A percentile compares a stretch with the other conserved stretches of the same genome.
phyloP scores from a whole-genome alignment of 257 asterid genomes.

The Nicotiana undulata region DNA sequence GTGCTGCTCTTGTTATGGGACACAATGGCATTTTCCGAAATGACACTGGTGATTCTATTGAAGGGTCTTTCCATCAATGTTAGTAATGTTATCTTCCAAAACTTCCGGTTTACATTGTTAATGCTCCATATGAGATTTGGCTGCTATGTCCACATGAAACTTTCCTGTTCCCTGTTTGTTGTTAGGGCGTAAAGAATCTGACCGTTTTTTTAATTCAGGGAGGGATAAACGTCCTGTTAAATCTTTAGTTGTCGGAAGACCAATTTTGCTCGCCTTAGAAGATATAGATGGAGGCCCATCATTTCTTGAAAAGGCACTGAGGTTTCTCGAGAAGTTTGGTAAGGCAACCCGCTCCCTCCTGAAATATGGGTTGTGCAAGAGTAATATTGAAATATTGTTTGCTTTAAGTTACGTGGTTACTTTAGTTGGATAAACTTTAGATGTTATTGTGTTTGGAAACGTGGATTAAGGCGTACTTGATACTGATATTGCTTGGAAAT shows the following conservation, averaged over 20 bases:
- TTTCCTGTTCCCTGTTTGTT: background rate
- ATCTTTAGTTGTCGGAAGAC: slow-evolving; percentile 93
- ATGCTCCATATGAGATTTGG: background rate
- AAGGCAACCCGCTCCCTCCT: slow-evolving; percentile 19
- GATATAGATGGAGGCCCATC: slow-evolving; percentile 98
- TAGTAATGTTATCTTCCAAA: slow-evolving; percentile 13
- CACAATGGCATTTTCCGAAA: slow-evolving; percentile 83
- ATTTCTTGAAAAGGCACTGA: slow-evolving; percentile 88
- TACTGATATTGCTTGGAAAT: background rate
- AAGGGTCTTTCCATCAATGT: slow-evolving; percentile 82
- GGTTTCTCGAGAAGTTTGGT: slow-evolving; percentile 86
- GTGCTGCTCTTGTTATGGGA: slow-evolving; percentile 94
- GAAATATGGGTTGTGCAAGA: background rate
- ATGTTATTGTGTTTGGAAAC: background rate
- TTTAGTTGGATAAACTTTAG: background rate
- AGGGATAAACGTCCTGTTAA: slow-evolving; percentile 80
- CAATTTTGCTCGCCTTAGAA: slow-evolving; percentile 84
- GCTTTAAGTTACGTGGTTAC: background rate
- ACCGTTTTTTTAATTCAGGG: slow-evolving; percentile 48
- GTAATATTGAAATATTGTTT: background rate
- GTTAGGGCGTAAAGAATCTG: slow-evolving; percentile 12
- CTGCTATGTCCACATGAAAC: background rate
- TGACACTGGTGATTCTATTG: slow-evolving; percentile 59
- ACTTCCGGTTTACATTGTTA: background rate
- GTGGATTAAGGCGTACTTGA: background rate